Evolutionary conservation across 352 stramenopile genomes (phyloP), one percentile per base, ranked within the genome.

Genomic region (Phytophthora quininea): DNA sequence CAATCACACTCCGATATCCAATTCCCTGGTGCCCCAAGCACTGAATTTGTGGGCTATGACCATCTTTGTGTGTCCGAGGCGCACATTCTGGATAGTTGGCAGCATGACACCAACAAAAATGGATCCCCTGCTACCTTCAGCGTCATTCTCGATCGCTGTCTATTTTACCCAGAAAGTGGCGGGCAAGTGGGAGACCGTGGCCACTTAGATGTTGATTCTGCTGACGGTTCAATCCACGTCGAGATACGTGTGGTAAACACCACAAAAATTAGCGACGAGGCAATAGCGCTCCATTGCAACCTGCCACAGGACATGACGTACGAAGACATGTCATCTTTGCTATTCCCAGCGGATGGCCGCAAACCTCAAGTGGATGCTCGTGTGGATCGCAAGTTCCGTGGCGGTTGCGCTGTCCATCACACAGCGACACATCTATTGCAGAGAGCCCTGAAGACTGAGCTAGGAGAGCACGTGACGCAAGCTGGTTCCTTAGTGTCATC

Each of bases 401-500:
- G 49, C n/a, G 73, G 82, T 11, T 90, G 84, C 50, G 64, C 72
- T 50, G 73, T 80, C 3, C 86, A 96, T 51, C 88, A 96, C 80
- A 89, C 85, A 32, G 84, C 86, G 24, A 95, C 88, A 10, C 88
- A 96, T 53, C 53, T 95, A 40, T 74, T 96, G 2, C 86, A 96
- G 61, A 50, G 67, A 40, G 85, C 84, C 24, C 72, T 96, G 2
- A 90, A 90, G 47, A 59, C 71, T 10, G 81, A 90, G 32, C 55
- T 95, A 32, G 85, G 86, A 35, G 76, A 88, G 38, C 82, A 94
- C 60, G 80, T 95, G 45, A 84, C 84, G 3, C 88, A 96, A 64
- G 74, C 71, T 43, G 88, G 88, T 1, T 94, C 84, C 5, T 79
- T 82, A 15, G 86, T 95, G n/a, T 68, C 73, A 29, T 60, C 57